Conservation (phyloP, 2,329 filamentous ascomycete species). For the Colletotrichum orbiculare region DNA sequence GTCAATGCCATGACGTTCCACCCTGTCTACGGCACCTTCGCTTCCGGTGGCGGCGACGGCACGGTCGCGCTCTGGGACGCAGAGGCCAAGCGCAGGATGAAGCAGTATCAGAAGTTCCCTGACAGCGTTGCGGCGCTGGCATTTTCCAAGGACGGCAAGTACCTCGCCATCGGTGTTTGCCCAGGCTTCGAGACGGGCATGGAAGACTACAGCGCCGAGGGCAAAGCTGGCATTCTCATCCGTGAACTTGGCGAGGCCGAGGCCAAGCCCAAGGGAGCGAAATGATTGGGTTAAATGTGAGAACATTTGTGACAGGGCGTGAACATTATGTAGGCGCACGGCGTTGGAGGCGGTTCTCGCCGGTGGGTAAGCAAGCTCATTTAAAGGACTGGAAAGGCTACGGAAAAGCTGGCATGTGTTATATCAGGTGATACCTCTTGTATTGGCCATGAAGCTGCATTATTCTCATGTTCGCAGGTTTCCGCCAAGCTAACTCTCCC, state of each 20-base stretch:
- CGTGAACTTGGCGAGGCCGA: slow-evolving; percentile 88
- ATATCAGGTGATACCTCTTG: slow-evolving; percentile 35
- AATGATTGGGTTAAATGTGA: slow-evolving; percentile 54
- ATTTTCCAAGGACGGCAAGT: slow-evolving; percentile 82
- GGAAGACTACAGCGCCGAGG: slow-evolving; percentile 79
- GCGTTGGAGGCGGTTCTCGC: slow-evolving; percentile 33
- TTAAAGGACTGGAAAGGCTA: slow-evolving; percentile 40
- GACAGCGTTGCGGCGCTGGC: slow-evolving; percentile 81
- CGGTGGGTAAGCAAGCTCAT: slow-evolving; percentile 44
- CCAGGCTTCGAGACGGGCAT: slow-evolving; percentile 90
- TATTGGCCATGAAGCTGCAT: slow-evolving; percentile 16
- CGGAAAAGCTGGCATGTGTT: slow-evolving; percentile 35
- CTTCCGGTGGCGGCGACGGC: slow-evolving; percentile 88
- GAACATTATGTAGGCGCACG: slow-evolving; percentile 40
- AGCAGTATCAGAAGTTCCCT: slow-evolving; percentile 87
- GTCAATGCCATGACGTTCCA: slow-evolving; percentile 93
- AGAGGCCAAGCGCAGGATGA: slow-evolving; percentile 87
- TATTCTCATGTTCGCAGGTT: slow-evolving; percentile 9
- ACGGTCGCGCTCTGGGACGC: slow-evolving; percentile 95
- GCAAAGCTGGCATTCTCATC: slow-evolving; percentile 81
- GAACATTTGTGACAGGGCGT: slow-evolving; percentile 17
- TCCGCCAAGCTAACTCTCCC: slow-evolving; percentile 9
- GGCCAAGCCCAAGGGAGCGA: slow-evolving; percentile 84
- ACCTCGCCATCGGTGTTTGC: slow-evolving; percentile 82
- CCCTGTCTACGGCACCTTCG: slow-evolving; percentile 84